Base-by-base conservation (phyloP, 208 protist species). In the Crithidia thermophila region DNA sequence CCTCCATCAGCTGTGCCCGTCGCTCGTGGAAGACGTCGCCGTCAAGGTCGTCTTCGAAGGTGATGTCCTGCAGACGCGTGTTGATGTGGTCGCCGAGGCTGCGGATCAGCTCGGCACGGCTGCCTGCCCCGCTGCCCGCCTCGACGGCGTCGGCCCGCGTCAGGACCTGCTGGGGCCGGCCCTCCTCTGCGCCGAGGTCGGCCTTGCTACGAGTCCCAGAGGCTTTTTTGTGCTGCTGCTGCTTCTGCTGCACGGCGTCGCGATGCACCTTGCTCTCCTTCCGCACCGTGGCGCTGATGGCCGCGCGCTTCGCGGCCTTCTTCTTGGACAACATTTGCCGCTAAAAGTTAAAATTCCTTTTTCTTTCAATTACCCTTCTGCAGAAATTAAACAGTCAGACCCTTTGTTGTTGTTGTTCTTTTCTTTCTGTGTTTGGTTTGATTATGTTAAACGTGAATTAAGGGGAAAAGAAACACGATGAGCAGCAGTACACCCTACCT, bases 71-170 rank as follows among this genome's bases (percentile, higher is more conserved):
- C 40, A 94, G 66, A 13, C 88, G 91, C 2, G 91, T 94, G 77
- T 96, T 86, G 30, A 96, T 80, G 70, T 96, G 53, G 45, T 94
- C 91, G 27, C 91, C 91, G 65, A 96, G 79, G 9, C 63, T 58
- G 3, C 82, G 75, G 11, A 96, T 79, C 20, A 88, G 52, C 14
- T 83, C 74, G 8, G 68, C 78, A 10, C 62, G 57, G 39, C 58
- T 64, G 28, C 67, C 77, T 20, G 66, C 40, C 13, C 75, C 61
- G 28, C 66, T 63, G 43, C 69, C 43, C 11, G 31, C 69, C 31
- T 69, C 73, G 4, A 76, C 3, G 13, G 56, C 79, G 56, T 81
- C 77, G 6, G 63, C 64, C 7, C 61, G 51, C 14, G 60, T 74
- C 42, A 82, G 51, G 13, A 55, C 34, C 14, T 42, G 33, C 18